Percentiles rank a stretch among this genome's conserved stretches.
Evolutionary conservation across 2,329 filamentous ascomycete species (phyloP).

Genomic region (Monosporascus sp.): DNA sequence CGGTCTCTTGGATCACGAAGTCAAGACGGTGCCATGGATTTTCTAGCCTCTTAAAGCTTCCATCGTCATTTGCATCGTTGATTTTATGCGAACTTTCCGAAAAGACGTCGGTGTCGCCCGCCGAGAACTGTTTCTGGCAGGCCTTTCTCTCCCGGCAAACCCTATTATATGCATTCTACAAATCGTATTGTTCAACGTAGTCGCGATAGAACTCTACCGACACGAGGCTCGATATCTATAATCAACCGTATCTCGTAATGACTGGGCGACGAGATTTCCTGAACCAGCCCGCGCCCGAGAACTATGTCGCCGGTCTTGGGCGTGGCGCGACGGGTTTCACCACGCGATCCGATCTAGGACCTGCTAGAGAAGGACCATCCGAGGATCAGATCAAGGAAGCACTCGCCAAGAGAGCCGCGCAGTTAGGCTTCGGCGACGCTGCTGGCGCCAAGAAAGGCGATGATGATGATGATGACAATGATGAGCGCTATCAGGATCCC

Average conservation of each 20-base stretch:
- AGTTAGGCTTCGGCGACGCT: constrained; percentile 65
- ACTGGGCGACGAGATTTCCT: constrained; percentile 74
- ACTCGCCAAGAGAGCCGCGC: constrained; percentile 85
- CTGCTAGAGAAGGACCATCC: constrained; percentile 88
- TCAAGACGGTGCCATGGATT: too few relatives aligned
- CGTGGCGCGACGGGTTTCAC: constrained; percentile 98
- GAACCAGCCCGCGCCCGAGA: constrained; percentile 77
- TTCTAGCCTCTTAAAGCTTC: too few relatives aligned
- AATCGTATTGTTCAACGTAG: too few relatives aligned
- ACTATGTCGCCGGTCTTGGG: constrained; percentile 92
- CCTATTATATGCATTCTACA: too few relatives aligned
- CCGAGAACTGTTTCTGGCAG: too few relatives aligned
- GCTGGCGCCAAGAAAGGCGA: constrained; percentile 59
- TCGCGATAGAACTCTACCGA: too few relatives aligned
- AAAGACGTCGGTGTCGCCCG: too few relatives aligned
- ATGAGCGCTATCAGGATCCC: constrained; percentile 86
- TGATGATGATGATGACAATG: constrained; percentile 68
- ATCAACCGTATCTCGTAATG: constrained; percentile 34
- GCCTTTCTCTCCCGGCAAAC: too few relatives aligned
- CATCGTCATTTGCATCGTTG: too few relatives aligned
- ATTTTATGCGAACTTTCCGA: too few relatives aligned
- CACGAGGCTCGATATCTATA: neutral
- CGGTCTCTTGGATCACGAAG: neutral
- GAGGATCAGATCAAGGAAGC: constrained; percentile 98
- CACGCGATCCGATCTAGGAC: constrained; percentile 91